Evolutionary conservation across 164 flowering plant genomes (phyloP).

Genomic region (Stephania yunnanensis): DNA sequence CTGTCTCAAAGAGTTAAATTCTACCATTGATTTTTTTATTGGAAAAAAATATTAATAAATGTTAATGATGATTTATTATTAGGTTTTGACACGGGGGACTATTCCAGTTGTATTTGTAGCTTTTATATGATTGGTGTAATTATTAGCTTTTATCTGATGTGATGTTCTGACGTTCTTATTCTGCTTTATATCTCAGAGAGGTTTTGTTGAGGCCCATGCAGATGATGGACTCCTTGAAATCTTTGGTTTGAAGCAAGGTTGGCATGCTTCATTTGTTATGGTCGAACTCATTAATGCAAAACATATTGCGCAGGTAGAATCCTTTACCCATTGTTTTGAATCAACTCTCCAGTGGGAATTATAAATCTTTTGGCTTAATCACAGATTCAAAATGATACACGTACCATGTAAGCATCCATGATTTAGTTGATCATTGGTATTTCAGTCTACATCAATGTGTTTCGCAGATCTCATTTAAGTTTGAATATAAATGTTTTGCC

Average conservation of each 20-base stretch:
- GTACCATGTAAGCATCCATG: neutral
- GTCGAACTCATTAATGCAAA: conserved; percentile 88
- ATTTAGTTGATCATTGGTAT: neutral
- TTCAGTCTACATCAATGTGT: neutral
- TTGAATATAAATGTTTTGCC: neutral
- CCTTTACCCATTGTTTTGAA: neutral
- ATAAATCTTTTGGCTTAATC: neutral
- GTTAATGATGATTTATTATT: too few relatives aligned
- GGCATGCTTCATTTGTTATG: conserved; percentile 99
- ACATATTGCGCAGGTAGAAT: conserved; percentile 88
- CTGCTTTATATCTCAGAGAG: conserved; percentile 50
- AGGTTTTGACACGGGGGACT: neutral
- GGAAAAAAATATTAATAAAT: too few relatives aligned
- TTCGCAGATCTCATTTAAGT: neutral
- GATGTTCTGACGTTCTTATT: neutral
- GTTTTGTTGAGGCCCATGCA: conserved; percentile 84
- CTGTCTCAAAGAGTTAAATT: too few relatives aligned
- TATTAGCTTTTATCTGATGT: neutral
- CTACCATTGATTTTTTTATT: too few relatives aligned
- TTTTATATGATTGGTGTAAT: neutral
- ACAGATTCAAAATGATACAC: too few relatives aligned
- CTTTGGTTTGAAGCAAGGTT: conserved; percentile 95
- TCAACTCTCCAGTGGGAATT: neutral
- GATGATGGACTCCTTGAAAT: conserved; percentile 96
- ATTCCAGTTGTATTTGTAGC: neutral